A percentile compares a stretch with the other conserved stretches of the same genome.
These are phyloP conservation scores for Irpex lacteus DNA, from an alignment of 1,284 basidiomycete genomes.

Conservation along the genomic window DNA sequence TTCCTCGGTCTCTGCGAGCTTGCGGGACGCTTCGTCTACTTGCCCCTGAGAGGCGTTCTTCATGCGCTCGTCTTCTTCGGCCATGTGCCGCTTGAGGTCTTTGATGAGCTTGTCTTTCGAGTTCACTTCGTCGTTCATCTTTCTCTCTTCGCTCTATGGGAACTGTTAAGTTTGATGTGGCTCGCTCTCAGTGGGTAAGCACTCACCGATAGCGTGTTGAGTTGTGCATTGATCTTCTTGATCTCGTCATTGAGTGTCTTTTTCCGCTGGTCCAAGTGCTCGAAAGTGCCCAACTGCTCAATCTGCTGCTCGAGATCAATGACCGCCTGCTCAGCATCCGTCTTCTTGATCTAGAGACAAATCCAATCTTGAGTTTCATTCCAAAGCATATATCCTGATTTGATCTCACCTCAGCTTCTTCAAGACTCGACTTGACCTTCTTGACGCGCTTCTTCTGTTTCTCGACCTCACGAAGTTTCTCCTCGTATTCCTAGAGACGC, in stretches of 20 bases:
- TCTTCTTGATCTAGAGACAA: slow-evolving; percentile 34
- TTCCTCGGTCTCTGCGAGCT: slow-evolving; percentile 43
- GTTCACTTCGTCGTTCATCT: slow-evolving; percentile 30
- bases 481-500: slow-evolving; percentile 45
- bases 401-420: slow-evolving; percentile 43
- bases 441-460: slow-evolving; percentile 45
- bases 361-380: background rate
- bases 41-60: slow-evolving; percentile 58
- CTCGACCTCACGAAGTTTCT: slow-evolving; percentile 49
- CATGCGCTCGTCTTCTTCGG: slow-evolving; percentile 51
- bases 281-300: slow-evolving; percentile 42
- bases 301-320: slow-evolving; percentile 45
- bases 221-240: background rate
- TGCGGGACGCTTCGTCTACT: slow-evolving; percentile 51
- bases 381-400: background rate
- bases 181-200: no score
- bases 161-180: background rate
- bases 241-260: slow-evolving; percentile 2
- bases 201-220: background rate
- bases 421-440: slow-evolving; percentile 46
- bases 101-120: slow-evolving; percentile 44
- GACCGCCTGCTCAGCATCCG: slow-evolving; percentile 45
- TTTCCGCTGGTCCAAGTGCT: slow-evolving; percentile 3
- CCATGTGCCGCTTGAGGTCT: slow-evolving; percentile 51
- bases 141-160: background rate